Evolutionary conservation across 2,329 filamentous ascomycete genomes (phyloP), one percentile per base, ranked within the genome.

Genomic region (Colletotrichum lentis): DNA sequence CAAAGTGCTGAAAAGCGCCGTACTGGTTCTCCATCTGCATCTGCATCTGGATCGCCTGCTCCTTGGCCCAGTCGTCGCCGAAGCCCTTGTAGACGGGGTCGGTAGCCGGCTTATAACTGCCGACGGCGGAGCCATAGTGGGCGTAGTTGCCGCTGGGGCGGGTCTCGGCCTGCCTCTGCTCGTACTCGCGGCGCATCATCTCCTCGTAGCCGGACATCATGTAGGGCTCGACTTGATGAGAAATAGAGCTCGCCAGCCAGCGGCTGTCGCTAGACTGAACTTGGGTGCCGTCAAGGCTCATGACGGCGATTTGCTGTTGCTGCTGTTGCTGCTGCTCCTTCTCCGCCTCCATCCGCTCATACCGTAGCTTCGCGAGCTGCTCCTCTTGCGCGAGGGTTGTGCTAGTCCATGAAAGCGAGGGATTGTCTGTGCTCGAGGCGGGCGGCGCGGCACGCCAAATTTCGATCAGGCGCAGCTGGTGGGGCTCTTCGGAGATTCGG

Each of bases 371-470:
- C 73, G 88, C 88, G 74, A 92, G 78, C 61, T 84, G 74, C 77
- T 88, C 81, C 74, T 90, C 86, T 64, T 88, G 83, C 72, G 86
- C 84, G 20, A 88, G 73, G 0, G 81, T 84, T 1, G 85, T 87
- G 73, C 77, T 83, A 69, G 77, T 82, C 83, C 83, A 86, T 3
- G 85, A 83, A 11, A 88, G 76, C 11, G 83, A 80, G 2, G 84
- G 81, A 71, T 87, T 86, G 62, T 86, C 84, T 56, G 81, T 82
- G 67, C 78, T 81, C 70, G 85, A 86, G 49, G 83, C 85, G 0
- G 91, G 91, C 24, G 92, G 92, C 66, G 88, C 92, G 72, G 94
- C 93, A 67, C 88, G 89, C 94, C 94, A 97, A 18, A 97, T 87
- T 77, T 97, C 91, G 46, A 97, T 83, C 18, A 97, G 84, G 24